These are phyloP conservation scores for Ochetophila trinervis DNA, from an alignment of 306 rosid genomes.

Conservation along the genomic window DNA sequence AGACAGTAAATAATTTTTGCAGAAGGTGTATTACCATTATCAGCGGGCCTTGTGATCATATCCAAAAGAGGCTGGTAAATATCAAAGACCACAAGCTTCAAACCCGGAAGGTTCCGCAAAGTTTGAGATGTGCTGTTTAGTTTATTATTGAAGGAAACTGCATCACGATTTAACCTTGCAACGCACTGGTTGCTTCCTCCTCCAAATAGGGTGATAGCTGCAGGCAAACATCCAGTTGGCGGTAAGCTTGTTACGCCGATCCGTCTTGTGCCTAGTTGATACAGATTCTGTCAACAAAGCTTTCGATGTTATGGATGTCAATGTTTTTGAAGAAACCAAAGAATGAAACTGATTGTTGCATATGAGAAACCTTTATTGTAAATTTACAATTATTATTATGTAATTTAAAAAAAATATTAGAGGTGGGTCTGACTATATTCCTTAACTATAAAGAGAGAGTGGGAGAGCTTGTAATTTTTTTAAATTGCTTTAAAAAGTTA, in stretches of 20 bases:
- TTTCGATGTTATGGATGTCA: conserved; percentile 22
- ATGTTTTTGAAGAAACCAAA: conserved; percentile 10
- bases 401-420: background rate
- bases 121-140: conserved; percentile 38
- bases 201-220: conserved; percentile 51
- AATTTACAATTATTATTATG: conserved; percentile 1
- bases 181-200: conserved; percentile 54
- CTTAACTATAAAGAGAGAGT: too few relatives aligned
- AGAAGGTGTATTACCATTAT: conserved; percentile 32
- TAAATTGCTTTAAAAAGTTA: too few relatives aligned
- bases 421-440: too few relatives aligned
- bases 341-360: background rate
- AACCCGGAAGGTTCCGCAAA: conserved; percentile 40
- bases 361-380: too few relatives aligned
- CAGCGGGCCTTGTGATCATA: conserved; percentile 38
- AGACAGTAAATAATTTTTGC: conserved; percentile 13
- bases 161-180: conserved; percentile 47
- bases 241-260: conserved; percentile 53
- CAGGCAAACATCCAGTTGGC: conserved; percentile 55
- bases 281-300: conserved; percentile 46
- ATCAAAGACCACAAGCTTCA: conserved; percentile 49
- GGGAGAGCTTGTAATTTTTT: too few relatives aligned
- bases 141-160: conserved; percentile 52
- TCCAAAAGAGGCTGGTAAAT: conserved; percentile 54
- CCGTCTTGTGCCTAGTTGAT: conserved; percentile 48